Percentiles rank a stretch among this genome's conserved stretches.
Conservation (phyloP, 371 early-diverging fungal species). For the Mucor velutinosus region DNA sequence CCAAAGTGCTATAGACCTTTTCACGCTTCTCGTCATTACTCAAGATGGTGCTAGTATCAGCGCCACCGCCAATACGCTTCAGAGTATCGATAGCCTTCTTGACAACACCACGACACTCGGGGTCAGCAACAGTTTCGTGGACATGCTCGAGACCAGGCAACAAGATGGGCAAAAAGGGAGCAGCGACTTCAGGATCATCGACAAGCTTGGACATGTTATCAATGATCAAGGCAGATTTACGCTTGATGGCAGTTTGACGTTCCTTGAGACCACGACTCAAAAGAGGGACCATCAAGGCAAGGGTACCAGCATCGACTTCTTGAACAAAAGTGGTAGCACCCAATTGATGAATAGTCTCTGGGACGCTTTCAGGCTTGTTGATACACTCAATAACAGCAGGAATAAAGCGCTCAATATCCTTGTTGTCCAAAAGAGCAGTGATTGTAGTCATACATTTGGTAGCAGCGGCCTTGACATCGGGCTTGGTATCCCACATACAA, state of each 20-base stretch:
- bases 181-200: conserved; percentile 75
- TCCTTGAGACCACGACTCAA: conserved; percentile 75
- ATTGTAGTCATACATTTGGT: conserved; percentile 56
- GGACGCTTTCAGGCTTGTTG: conserved; percentile 64
- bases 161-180: conserved; percentile 78
- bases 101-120: conserved; percentile 74
- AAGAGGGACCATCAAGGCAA: conserved; percentile 82
- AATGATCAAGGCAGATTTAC: conserved; percentile 84
- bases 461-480: conserved; percentile 59
- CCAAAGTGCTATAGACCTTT: conserved; percentile 40
- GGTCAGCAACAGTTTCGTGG: conserved; percentile 76
- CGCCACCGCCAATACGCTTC: conserved; percentile 33
- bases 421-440: conserved; percentile 33
- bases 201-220: conserved; percentile 88
- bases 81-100: conserved; percentile 50
- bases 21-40: conserved; percentile 50
- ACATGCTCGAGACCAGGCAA: conserved; percentile 77
- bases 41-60: conserved; percentile 26
- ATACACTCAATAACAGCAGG: conserved; percentile 66
- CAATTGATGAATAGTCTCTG: conserved; percentile 67
- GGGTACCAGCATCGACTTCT: conserved; percentile 76
- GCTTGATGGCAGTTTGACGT: conserved; percentile 65
- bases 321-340: conserved; percentile 77
- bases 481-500: conserved; percentile 76
- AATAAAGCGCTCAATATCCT: conserved; percentile 55